Conservation (phyloP, 257 asterid genomes). For the Galeopsis tetrahit region DNA sequence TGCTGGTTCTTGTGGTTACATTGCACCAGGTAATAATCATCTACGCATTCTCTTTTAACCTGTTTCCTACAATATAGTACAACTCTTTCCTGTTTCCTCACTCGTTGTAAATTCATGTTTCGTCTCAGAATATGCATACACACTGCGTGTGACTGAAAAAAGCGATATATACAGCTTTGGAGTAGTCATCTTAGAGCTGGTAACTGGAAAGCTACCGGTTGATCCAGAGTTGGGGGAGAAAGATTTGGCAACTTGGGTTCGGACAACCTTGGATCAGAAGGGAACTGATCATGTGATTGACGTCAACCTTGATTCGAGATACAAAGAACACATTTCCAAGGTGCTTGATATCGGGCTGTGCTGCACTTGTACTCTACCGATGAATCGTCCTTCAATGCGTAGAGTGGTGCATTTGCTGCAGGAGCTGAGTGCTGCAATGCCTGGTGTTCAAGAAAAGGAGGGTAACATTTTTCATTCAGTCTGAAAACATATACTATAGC, state of each 20-base stretch:
- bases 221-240: slow-evolving; percentile 54
- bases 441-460: slow-evolving; percentile 30
- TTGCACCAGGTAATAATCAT: slow-evolving; percentile 76
- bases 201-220: slow-evolving; percentile 58
- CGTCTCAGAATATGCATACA: slow-evolving; percentile 73
- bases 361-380: slow-evolving; percentile 60
- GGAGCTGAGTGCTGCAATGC: slow-evolving; percentile 40
- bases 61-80: not conserved
- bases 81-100: not conserved
- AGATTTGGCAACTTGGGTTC: slow-evolving; percentile 65
- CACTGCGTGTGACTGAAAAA: slow-evolving; percentile 76
- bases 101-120: not conserved
- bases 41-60: not conserved
- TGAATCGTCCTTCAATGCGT: slow-evolving; percentile 82
- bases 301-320: slow-evolving; percentile 47
- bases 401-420: slow-evolving; percentile 67
- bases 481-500: not conserved
- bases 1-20: slow-evolving; percentile 91
- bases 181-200: slow-evolving; percentile 68
- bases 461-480: slow-evolving; percentile 31
- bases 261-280: slow-evolving; percentile 42
- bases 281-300: slow-evolving; percentile 59
- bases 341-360: slow-evolving; percentile 61
- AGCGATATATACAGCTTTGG: slow-evolving; percentile 87
- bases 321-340: slow-evolving; percentile 44